phyloP scores from a whole-genome alignment of 257 asterid species.

The Haberlea rhodopensis region DNA sequence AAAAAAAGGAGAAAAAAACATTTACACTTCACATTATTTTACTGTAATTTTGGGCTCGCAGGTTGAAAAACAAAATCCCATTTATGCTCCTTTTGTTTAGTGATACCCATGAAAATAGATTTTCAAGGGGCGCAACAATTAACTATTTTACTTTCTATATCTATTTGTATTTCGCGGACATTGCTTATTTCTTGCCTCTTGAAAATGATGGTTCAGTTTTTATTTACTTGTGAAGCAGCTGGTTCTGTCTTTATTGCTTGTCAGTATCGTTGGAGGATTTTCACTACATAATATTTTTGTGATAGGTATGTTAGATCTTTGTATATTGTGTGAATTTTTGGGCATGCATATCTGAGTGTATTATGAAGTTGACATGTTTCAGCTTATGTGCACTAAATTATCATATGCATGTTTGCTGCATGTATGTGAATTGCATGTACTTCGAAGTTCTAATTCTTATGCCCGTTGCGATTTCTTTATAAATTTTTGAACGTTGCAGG shows the following conservation, averaged over 20 bases:
- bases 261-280: conserved; percentile 75
- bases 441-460: neutral
- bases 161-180: neutral
- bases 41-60: neutral
- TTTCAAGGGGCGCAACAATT: too few species aligned
- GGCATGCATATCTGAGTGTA: conserved; percentile 2
- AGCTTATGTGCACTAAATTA: neutral
- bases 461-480: conserved; percentile 8
- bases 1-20: too few species aligned
- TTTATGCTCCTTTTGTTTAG: too few species aligned
- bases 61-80: neutral
- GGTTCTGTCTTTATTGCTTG: conserved; percentile 50
- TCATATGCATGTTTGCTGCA: neutral
- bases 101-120: neutral
- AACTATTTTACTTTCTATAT: too few species aligned
- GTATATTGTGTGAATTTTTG: neutral
- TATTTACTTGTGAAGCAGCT: conserved; percentile 52
- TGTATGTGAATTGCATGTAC: neutral
- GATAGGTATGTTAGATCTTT: conserved; percentile 46
- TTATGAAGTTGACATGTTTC: conserved; percentile 1
- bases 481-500: conserved; percentile 41
- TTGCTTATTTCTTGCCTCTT: conserved; percentile 8
- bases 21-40: too few species aligned
- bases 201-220: neutral
- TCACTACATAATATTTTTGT: conserved; percentile 49